Percentiles rank a stretch among this genome's conserved stretches.
Evolutionary conservation across 371 early-diverging fungal genomes (phyloP).

Genomic region (Mucor indicus): DNA sequence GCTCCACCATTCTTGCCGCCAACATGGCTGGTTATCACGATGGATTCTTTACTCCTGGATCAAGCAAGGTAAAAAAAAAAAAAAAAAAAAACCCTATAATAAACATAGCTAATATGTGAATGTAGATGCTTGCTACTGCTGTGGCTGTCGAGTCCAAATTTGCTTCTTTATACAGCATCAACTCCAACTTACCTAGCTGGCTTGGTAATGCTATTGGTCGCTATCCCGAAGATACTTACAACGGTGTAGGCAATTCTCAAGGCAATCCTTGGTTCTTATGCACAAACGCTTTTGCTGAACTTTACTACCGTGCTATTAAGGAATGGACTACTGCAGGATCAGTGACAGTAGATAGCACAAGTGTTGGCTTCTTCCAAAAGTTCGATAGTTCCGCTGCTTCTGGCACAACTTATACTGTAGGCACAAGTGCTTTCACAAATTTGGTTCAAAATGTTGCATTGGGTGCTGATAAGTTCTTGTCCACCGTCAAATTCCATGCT

Average conservation of each 20-base stretch:
- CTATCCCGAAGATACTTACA: conserved; percentile 67
- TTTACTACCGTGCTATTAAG: conserved; percentile 48
- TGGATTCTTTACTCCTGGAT: conserved; percentile 32
- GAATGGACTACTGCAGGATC: conserved; percentile 20
- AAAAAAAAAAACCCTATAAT: background rate
- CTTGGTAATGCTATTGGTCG: conserved; percentile 54
- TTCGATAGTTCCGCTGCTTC: conserved; percentile 23
- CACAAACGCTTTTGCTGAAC: conserved; percentile 61
- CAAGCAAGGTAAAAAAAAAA: conserved; percentile 18
- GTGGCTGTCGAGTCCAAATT: conserved; percentile 33
- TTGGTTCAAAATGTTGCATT: conserved; percentile 27
- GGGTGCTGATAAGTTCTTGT: conserved; percentile 52
- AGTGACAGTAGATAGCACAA: conserved; percentile 33
- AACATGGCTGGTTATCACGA: conserved; percentile 39
- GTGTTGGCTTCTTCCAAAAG: conserved; percentile 30
- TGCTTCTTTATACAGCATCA: conserved; percentile 45
- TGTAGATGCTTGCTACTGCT: conserved; percentile 36
- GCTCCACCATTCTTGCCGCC: conserved; percentile 52
- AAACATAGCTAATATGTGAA: background rate
- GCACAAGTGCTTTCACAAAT: conserved; percentile 20
- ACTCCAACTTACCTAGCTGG: conserved; percentile 18
- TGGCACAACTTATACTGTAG: conserved; percentile 18
- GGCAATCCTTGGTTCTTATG: conserved; percentile 72
- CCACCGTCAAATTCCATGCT: conserved; percentile 46
- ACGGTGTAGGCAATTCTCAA: conserved; percentile 44